Percentiles rank a stretch among this genome's conserved stretches.
phyloP scores from a whole-genome alignment of 495 filamentous ascomycete species.

The Aspergillus sclerotiicarbonarius region DNA sequence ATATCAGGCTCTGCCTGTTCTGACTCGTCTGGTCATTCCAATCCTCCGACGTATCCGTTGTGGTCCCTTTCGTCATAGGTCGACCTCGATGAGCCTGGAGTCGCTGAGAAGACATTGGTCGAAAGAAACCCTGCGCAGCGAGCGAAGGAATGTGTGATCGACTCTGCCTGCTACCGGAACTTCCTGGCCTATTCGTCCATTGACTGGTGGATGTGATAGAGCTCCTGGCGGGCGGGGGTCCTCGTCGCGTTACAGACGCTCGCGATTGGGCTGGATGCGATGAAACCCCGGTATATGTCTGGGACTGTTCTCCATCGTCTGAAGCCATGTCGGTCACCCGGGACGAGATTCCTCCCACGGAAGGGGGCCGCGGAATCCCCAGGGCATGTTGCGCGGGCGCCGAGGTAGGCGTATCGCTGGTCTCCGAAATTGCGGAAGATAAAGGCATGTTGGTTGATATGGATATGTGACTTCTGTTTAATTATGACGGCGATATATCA shows the following conservation, averaged over 20 bases:
- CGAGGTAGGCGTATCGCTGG: conserved; percentile 25
- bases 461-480: background rate
- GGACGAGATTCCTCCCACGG: conserved; percentile 68
- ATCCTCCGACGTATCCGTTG: conserved; percentile 40
- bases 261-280: conserved; percentile 46
- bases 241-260: conserved; percentile 49
- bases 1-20: conserved; percentile 50
- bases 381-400: conserved; percentile 31
- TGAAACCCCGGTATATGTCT: conserved; percentile 36
- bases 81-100: conserved; percentile 83
- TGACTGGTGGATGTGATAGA: conserved; percentile 37
- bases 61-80: conserved; percentile 43
- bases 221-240: conserved; percentile 39
- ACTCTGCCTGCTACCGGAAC: conserved; percentile 70
- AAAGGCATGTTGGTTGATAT: conserved; percentile 25
- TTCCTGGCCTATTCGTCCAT: conserved; percentile 53
- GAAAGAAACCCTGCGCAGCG: conserved; percentile 87
- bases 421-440: conserved; percentile 25
- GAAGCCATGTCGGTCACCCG: conserved; percentile 77
- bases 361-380: conserved; percentile 46
- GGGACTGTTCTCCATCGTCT: conserved; percentile 48
- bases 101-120: conserved; percentile 94
- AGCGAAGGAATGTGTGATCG: conserved; percentile 87
- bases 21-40: conserved; percentile 43
- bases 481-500: conserved; percentile 6